Base-by-base conservation (phyloP, 805 yeast species). In the Wickerhamomyces xylosicus region DNA sequence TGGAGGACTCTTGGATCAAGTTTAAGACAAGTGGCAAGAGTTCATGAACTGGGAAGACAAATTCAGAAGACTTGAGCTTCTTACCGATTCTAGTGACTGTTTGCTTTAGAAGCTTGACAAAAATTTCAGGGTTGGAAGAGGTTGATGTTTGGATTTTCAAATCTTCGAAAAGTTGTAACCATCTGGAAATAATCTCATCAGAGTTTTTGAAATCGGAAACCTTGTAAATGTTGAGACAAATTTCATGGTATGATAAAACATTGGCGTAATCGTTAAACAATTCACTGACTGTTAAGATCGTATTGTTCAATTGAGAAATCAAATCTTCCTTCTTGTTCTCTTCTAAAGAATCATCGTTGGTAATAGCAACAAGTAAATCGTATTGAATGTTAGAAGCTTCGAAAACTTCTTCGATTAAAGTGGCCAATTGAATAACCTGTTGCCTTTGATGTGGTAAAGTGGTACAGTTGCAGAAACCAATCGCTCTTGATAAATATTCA, bases 401-500 rank as follows among this genome's bases (percentile, higher is more conserved):
- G 50, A 87, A 74, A 37, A 84, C 72, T 52, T 87, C 95, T 47
- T 77, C 81, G 31, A 89, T 81, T 49, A 72, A 66, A 10, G 77
- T 66, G 1, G 85, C 70, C 41, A 90, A 64, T 49, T 76, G 77
- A 21, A 79, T 74, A 72, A 86, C 79, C 44, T 78, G 77, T 50
- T 84, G 94, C 48, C 90, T 72, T 52, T 79, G 69, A 42, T 70
- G 73, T 22, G 90, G 85, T 19, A 90, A 82, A 45, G 87, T 77
- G 34, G 73, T 77, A 58, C 95, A 82, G 54, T 85, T 85, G 58
- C 95, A 83, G 64, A 85, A 87, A 3, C 95, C 95, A 58, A 82
- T 83, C 1, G 97, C 97, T 48, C 97, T 72, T 2, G 97, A 85
- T 39, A 92, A 66, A 55, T 73, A 86, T 59, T 89, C 96, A 34